Base-by-base conservation (phyloP, 2,329 filamentous ascomycete species). In the Penicillium sp. region DNA sequence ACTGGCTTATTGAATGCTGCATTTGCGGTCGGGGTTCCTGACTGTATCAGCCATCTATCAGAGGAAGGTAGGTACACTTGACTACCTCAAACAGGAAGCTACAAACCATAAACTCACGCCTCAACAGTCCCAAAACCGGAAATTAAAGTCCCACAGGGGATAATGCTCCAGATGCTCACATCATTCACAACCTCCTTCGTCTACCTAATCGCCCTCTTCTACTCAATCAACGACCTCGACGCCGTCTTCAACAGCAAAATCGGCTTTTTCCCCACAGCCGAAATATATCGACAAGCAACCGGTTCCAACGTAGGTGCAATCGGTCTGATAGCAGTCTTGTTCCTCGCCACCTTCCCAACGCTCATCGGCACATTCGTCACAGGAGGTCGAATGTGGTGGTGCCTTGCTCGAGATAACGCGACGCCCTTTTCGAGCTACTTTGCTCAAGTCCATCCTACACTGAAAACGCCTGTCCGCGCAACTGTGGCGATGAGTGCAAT, bases 1-100 rank as follows among this genome's bases (percentile, higher is more conserved):
- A 73, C 80, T 0, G 83, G 84, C 4, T 79, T 86, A 45, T 70
- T 86, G 24, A 88, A 88, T 58, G 85, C 84, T 1, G 85, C 85
- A 0, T 88, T 81, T 62, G 79, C 82, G n/a, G 80, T 88, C 6
- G 85, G 85, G 3, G 80, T 82, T 1, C 82, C 84, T 0, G 85
- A 88, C 59, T 83, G 81, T 41, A 80, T 83, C 10, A 81, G 79
- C 2, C 85, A 87, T 62, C 59, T 86, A 23, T 79, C 82, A 0
- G 84, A 87, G 66, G 84, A 86, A 54, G 65, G 66, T 69, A 54
- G 65, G 66, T 69, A 54, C 8, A 33, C 4, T 26, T 8, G 12
- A 16, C 6, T 21, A 18, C n/a, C 12, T 6, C 26, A n/a, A 1
- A 6, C 15, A 33, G 39, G 9, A 29, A 6, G 3, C 18, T 18